These are phyloP conservation scores for Cucumis hystrix DNA, from an alignment of 306 rosid species.

Conservation along the genomic window DNA sequence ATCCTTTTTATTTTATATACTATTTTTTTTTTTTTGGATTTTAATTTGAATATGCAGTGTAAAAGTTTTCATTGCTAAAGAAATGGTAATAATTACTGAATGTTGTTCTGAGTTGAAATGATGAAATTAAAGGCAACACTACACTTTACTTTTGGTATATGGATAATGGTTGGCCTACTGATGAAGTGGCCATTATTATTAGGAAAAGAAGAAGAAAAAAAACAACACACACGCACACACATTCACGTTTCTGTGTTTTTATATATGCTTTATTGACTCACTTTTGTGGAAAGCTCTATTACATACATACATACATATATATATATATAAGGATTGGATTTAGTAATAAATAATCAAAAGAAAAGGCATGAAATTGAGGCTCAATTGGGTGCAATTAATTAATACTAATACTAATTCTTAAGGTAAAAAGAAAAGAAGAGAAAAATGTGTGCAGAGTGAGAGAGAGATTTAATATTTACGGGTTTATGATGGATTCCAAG, in stretches of 20 bases:
- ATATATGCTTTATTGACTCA: neutral
- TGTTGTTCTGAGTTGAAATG: neutral
- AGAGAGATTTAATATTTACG: neutral
- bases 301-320: no score
- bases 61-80: no score
- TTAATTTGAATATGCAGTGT: no score
- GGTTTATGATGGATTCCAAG: conserved; percentile 85
- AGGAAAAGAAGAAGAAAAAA: no score
- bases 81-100: no score
- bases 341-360: no score
- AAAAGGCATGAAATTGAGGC: neutral
- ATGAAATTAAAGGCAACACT: neutral
- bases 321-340: neutral
- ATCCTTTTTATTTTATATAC: no score
- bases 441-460: neutral
- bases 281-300: neutral
- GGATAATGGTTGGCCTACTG: neutral
- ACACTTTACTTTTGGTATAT: neutral
- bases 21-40: no score
- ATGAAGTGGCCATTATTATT: neutral
- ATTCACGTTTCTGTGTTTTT: neutral
- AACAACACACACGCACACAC: neutral
- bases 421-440: neutral
- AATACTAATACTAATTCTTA: neutral
- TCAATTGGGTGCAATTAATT: neutral